phyloP scores from a whole-genome alignment of 768 basidiomycete genomes.

The Boletus patriciae region DNA sequence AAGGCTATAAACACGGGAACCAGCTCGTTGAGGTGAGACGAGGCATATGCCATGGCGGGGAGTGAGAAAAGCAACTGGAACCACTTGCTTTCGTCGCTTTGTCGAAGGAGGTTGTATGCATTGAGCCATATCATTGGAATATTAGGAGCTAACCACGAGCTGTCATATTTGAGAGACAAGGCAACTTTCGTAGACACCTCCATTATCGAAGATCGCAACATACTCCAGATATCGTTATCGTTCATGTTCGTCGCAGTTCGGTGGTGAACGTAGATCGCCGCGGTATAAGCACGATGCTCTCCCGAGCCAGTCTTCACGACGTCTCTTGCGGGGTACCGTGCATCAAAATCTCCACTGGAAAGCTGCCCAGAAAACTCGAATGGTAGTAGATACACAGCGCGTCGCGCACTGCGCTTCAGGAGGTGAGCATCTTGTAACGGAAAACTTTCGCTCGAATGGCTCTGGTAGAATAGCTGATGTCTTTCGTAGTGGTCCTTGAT shows the following conservation, averaged over 20 bases:
- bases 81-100: constrained; percentile 1
- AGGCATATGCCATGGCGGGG: constrained; percentile 31
- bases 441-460: not conserved
- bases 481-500: constrained; percentile 31
- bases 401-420: constrained; percentile 14
- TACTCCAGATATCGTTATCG: no score
- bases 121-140: constrained; percentile 26
- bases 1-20: constrained; percentile 35
- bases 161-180: constrained; percentile 21
- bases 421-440: constrained; percentile 6
- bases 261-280: constrained; percentile 3
- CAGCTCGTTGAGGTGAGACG: constrained; percentile 6
- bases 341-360: not conserved
- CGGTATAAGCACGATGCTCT: constrained; percentile 15
- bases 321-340: constrained; percentile 16
- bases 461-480: constrained; percentile 9
- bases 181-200: not conserved
- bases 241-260: not conserved
- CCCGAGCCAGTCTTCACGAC: not conserved
- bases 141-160: constrained; percentile 25
- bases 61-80: constrained; percentile 32
- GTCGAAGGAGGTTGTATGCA: constrained; percentile 27
- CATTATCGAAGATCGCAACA: no score
- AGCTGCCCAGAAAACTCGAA: not conserved
- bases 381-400: constrained; percentile 10